Base-by-base conservation (phyloP, 192 early-diverging fungal species). In the Coemansia sp. region DNA sequence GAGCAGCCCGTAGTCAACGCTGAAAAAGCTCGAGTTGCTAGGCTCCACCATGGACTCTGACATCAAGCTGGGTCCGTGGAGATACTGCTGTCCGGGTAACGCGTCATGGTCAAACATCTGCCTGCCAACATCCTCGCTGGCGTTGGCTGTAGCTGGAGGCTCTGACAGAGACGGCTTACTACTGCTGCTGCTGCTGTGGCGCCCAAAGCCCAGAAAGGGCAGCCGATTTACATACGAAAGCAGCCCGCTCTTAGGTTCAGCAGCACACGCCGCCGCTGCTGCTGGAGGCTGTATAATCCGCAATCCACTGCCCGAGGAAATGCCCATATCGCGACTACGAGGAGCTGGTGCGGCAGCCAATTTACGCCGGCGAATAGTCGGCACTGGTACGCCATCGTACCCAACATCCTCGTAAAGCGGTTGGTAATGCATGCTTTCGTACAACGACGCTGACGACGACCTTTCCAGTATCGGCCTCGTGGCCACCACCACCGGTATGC, bases 1-100 rank as follows among this genome's bases (percentile, higher is more conserved):
- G 21, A 81, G 62, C 48, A 75, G 69, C 11, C 59, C 65, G 10
- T 23, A 37, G 39, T 73, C 65, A 52, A 45, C 16, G 16, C 52
- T 37, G 12, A 55, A 55, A 11, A 58, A 61, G 35, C 45, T 59
- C 31, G 70, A 34, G 35, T 37, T 64, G 72, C 52, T 66, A 33
- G 45, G 25, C 63, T 31, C 50, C 13, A 23, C 21, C 38, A 64
- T 52, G 2, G 57, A 48, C 28, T 59, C 62, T 1, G 69, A 65
- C 6, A 60, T 35, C 28, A 61, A n/a, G 25, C 42, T 41, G 0
- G 72, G 31, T 16, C 41, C 50, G n/a, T 21, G 56, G 56, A 37
- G 16, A 23, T 58, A 58, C 18, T 37, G 56, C 33, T 37, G 50
- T 12, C 14, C 45, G 20, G 66, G 39, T 25, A 16, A 1, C 35